These are phyloP conservation scores for Triticum aestivum DNA, from an alignment of 176 grass and related monocot genomes.

Conservation along the genomic window DNA sequence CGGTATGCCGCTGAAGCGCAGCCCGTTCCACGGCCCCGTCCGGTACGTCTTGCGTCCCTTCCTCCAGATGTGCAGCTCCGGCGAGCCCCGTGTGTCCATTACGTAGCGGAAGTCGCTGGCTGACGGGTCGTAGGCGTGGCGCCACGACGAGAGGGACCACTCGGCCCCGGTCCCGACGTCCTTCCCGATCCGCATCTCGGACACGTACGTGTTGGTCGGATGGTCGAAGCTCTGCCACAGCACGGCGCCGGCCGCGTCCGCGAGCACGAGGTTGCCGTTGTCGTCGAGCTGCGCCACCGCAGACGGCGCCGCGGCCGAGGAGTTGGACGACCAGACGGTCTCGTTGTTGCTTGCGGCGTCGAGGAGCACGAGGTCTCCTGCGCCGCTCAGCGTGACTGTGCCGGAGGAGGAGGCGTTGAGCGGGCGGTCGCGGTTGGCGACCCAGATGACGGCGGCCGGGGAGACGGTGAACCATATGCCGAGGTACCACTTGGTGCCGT, in stretches of 20 bases:
- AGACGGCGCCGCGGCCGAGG: neutral
- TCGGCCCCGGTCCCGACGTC: conserved; percentile 19
- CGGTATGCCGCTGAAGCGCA: too few species aligned
- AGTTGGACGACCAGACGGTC: conserved; percentile 32
- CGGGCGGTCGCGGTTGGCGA: conserved; percentile 57
- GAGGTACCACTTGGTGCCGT: conserved; percentile 25
- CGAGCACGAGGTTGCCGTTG: conserved; percentile 54
- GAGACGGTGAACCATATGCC: conserved; percentile 62
- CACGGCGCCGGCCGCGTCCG: conserved; percentile 2
- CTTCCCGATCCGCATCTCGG: conserved; percentile 32
- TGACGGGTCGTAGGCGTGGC: conserved; percentile 37
- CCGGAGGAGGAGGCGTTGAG: conserved; percentile 16
- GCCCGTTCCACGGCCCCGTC: too few species aligned
- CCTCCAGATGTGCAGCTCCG: conserved; percentile 31
- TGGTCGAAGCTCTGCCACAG: conserved; percentile 68
- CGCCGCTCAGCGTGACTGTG: neutral
- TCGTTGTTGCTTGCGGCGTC: conserved; percentile 4
- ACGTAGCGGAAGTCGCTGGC: conserved; percentile 28
- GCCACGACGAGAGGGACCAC: conserved; percentile 56
- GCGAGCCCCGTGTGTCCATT: conserved; percentile 47
- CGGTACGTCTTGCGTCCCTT: too few species aligned
- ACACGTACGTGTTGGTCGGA: conserved; percentile 53
- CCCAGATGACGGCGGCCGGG: conserved; percentile 52
- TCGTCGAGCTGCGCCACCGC: conserved; percentile 37
- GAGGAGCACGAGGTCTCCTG: conserved; percentile 37